Evolutionary conservation across 495 filamentous ascomycete species (phyloP).

Genomic region (Penicillium robsamsonii): DNA sequence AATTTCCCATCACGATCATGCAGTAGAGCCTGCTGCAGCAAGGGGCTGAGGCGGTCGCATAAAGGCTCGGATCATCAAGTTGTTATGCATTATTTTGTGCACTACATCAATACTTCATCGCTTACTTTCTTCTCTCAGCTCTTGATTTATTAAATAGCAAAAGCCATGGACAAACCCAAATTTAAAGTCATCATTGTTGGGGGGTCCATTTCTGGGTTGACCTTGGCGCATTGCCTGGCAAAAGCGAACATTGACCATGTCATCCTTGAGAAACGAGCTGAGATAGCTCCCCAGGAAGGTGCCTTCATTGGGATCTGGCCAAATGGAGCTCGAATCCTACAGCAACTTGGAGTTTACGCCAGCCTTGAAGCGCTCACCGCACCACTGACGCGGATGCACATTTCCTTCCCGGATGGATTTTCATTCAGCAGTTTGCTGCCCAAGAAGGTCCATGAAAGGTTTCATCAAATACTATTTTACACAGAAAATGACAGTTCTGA

Average conservation of each 20-base stretch:
- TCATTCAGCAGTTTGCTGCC: constrained; percentile 4
- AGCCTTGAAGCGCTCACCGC: constrained; percentile 18
- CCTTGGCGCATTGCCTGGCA: constrained; percentile 46
- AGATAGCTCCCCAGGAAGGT: constrained; percentile 42
- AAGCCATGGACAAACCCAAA: background rate
- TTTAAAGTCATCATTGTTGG: constrained; percentile 55
- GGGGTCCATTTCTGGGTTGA: constrained; percentile 50
- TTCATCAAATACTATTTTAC: no score
- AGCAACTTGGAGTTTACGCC: constrained; percentile 50
- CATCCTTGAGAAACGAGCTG: constrained; percentile 42
- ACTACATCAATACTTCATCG: no score
- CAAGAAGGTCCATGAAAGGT: constrained; percentile 3
- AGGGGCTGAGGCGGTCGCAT: no score
- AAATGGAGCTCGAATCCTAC: constrained; percentile 42
- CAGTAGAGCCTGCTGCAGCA: no score
- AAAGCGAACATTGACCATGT: constrained; percentile 47
- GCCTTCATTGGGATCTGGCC: constrained; percentile 37
- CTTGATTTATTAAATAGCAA: no score
- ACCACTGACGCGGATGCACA: constrained; percentile 16
- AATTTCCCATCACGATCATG: no score
- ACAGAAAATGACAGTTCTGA: no score
- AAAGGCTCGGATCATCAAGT: no score
- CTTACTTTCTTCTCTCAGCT: no score
- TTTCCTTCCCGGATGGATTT: background rate
- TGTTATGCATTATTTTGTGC: no score